A percentile compares a stretch with the other conserved stretches of the same genome.
Evolutionary conservation across 176 grass and related monocot species (phyloP).

Genomic region (Triticum turgidum): DNA sequence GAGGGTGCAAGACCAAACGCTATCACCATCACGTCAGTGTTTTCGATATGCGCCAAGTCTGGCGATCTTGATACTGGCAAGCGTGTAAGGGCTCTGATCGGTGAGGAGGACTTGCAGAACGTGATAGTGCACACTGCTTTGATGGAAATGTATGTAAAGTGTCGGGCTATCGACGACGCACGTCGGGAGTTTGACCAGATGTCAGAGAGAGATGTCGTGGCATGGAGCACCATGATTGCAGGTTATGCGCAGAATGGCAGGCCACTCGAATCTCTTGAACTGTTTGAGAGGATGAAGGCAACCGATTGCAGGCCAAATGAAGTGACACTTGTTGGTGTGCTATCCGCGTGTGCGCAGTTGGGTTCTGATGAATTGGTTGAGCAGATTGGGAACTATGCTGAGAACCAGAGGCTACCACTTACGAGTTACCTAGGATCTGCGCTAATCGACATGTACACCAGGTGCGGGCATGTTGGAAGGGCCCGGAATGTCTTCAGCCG

Average conservation of each 20-base stretch:
- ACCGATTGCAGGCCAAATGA: constrained; percentile 69
- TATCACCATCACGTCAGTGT: constrained; percentile 63
- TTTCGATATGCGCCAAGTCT: constrained; percentile 75
- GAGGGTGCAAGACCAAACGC: constrained; percentile 61
- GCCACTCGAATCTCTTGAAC: constrained; percentile 58
- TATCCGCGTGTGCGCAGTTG: constrained; percentile 72
- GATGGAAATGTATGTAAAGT: constrained; percentile 87
- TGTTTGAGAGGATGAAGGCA: constrained; percentile 78
- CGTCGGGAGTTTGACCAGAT: constrained; percentile 68
- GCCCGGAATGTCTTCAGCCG: constrained; percentile 53
- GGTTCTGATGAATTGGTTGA: constrained; percentile 69
- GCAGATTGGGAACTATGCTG: constrained; percentile 59
- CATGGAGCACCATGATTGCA: constrained; percentile 87
- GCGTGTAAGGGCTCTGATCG: constrained; percentile 38
- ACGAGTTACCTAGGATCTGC: constrained; percentile 64
- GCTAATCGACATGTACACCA: constrained; percentile 79
- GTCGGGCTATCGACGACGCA: constrained; percentile 68
- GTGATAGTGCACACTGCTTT: constrained; percentile 75
- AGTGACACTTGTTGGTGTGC: constrained; percentile 70
- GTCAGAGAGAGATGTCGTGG: constrained; percentile 62
- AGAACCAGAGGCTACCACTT: constrained; percentile 45
- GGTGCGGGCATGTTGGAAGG: constrained; percentile 59
- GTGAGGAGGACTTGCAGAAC: constrained; percentile 47
- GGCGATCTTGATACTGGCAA: constrained; percentile 59
- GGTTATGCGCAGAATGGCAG: constrained; percentile 82